Base-by-base conservation (phyloP, 495 filamentous ascomycete species). In the Neurospora sp. region DNA sequence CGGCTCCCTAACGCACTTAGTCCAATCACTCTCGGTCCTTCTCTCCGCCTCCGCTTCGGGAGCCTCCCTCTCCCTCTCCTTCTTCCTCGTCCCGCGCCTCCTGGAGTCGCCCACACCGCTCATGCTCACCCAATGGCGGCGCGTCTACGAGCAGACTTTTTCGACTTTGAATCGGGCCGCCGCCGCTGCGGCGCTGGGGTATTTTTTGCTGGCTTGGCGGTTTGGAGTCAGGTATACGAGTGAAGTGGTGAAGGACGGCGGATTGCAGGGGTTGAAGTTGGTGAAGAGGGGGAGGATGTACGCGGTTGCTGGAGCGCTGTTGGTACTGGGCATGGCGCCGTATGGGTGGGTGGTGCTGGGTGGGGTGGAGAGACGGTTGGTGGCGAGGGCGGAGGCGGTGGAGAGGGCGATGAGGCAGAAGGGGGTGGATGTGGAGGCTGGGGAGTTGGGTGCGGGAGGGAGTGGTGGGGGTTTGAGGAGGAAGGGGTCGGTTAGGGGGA, bases 41-140 rank as follows among this genome's bases (percentile, higher is more conserved):
- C 73, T 84, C 70, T 82, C 86, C 40, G 76, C 82, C 68, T 76
- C 82, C 71, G 74, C 81, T 22, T 72, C 78, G 76, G 88, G 87
- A 73, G 74, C 78, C 61, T 84, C 77, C 71, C 75, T 84, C 70
- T 61, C 80, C 61, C 61, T 86, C 70, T 87, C 84, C 22, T 74
- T 81, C 78, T 72, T 83, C 69, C 44, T 83, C 37, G 75, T 88
- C 10, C 89, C 89, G 5, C 80, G 83, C 68, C 75, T 90, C 14
- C 82, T 90, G 27, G 76, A 85, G 68, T 84, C 87, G 1, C 89
- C 89, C 0, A 76, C 82, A 6, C 82, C 85, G 0, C 75, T 89
- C 12, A 81, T 89, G 69, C 84, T 86, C 20, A 75, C 73, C 18
- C 87, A 89, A 78, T 90, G 87, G 87, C 59, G 76, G 61, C 72